Evolutionary conservation across 495 filamentous ascomycete genomes (phyloP).

Genomic region (Pyrenopolyporus hunteri): DNA sequence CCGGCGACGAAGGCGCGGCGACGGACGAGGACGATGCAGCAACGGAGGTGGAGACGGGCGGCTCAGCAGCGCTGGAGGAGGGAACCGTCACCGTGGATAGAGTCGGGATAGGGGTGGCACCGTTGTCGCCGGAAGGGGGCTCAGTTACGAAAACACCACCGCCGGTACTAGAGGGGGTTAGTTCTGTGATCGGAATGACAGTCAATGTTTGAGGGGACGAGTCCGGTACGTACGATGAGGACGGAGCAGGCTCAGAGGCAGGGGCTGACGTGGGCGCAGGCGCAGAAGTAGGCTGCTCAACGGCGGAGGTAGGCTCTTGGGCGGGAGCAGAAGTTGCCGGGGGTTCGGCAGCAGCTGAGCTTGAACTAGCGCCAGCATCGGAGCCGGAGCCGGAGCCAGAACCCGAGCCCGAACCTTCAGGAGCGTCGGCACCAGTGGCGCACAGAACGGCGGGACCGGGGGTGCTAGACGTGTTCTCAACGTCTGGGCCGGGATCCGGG

Average conservation of each 20-base stretch:
- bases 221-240: conserved; percentile 23
- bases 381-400: conserved; percentile 36
- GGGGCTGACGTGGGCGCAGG: background rate
- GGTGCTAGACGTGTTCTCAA: conserved; percentile 49
- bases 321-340: background rate
- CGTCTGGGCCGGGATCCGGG: conserved; percentile 73
- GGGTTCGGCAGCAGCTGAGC: conserved; percentile 16
- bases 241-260: background rate
- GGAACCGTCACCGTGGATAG: conserved; percentile 32
- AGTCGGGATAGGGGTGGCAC: conserved; percentile 18
- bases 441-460: conserved; percentile 41
- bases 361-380: conserved; percentile 13
- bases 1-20: conserved; percentile 10
- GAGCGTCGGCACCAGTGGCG: conserved; percentile 44
- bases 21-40: conserved; percentile 31
- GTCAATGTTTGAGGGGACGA: conserved; percentile 11
- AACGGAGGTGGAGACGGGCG: conserved; percentile 31
- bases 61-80: conserved; percentile 21
- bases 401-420: conserved; percentile 30
- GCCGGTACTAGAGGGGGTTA: conserved; percentile 37
- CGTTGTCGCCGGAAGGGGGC: conserved; percentile 13
- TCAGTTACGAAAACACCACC: conserved; percentile 46
- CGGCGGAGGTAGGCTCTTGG: background rate
- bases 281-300: background rate
- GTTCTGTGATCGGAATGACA: conserved; percentile 17